Conservation (phyloP, 1,284 basidiomycete genomes). For the Porogramme epimiltina region DNA sequence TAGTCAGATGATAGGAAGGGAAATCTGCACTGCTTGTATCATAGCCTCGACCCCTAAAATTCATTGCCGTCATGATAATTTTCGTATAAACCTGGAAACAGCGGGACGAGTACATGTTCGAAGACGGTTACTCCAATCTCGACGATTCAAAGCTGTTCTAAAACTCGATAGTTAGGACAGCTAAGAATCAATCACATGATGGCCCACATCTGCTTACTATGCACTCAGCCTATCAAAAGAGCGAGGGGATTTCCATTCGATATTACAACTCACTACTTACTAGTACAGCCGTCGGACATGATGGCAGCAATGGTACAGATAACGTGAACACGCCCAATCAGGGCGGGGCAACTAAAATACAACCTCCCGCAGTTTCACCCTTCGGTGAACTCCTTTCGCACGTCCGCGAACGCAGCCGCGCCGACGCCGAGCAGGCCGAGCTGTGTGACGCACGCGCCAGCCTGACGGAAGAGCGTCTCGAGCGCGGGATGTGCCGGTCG, state of each 20-base stretch:
- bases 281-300: constrained; percentile 11
- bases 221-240: too few species aligned
- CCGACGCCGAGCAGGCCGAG: constrained; percentile 72
- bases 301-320: constrained; percentile 9
- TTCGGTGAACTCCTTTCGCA: constrained; percentile 67
- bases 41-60: too few species aligned
- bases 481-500: constrained; percentile 69
- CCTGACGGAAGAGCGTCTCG: constrained; percentile 76
- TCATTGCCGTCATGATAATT: too few species aligned
- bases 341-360: constrained; percentile 9
- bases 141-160: too few species aligned
- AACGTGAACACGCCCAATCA: background rate
- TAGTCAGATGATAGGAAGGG: too few species aligned
- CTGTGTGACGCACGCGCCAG: constrained; percentile 62
- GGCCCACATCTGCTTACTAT: too few species aligned
- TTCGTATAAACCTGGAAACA: too few species aligned
- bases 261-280: background rate
- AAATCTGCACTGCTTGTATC: too few species aligned
- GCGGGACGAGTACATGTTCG: too few species aligned
- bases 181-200: too few species aligned
- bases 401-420: constrained; percentile 77
- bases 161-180: too few species aligned
- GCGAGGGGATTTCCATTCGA: background rate
- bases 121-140: too few species aligned
- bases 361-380: constrained; percentile 14